These are phyloP conservation scores for Lasiodiplodia hormozganensis DNA, from an alignment of 2,329 filamentous ascomycete genomes.

Conservation along the genomic window DNA sequence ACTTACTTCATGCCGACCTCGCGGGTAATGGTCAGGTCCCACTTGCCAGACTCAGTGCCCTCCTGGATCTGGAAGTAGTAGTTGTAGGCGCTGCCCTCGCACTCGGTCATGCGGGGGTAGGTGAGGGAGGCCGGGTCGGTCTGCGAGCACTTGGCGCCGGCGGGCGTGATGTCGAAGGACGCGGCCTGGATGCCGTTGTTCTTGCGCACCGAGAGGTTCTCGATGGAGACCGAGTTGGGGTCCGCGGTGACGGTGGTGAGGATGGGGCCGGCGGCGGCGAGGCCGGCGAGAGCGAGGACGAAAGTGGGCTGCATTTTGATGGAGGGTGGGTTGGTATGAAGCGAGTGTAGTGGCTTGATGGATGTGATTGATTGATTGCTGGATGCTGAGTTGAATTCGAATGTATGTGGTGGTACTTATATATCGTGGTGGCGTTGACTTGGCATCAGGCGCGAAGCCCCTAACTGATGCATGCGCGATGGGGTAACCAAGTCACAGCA, in stretches of 20 bases:
- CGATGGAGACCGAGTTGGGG: slow-evolving; percentile 9
- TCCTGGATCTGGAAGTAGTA: slow-evolving; percentile 25
- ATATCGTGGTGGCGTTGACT: not conserved
- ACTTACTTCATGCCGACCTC: slow-evolving; percentile 23
- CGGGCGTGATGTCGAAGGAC: slow-evolving; percentile 5
- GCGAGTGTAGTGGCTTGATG: not conserved
- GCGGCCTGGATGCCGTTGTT: slow-evolving; percentile 20
- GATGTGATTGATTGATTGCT: not conserved
- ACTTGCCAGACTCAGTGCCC: not conserved
- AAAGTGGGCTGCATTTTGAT: slow-evolving; percentile 14
- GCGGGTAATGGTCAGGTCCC: slow-evolving; percentile 17
- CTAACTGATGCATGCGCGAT: not conserved
- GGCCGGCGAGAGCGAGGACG: slow-evolving; percentile 2
- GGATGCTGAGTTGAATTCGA: not conserved
- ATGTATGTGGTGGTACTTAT: not conserved
- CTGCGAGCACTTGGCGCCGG: slow-evolving; percentile 10
- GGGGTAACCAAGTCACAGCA: not conserved
- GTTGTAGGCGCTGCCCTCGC: not conserved
- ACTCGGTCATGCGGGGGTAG: slow-evolving; percentile 10
- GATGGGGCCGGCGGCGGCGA: not conserved
- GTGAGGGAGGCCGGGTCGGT: not conserved
- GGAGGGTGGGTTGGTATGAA: not conserved
- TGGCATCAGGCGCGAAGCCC: not conserved
- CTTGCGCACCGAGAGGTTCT: slow-evolving; percentile 17
- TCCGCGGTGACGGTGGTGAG: not conserved